Evolutionary conservation across 257 asterid species (phyloP).

Genomic region (Penstemon eatonii): DNA sequence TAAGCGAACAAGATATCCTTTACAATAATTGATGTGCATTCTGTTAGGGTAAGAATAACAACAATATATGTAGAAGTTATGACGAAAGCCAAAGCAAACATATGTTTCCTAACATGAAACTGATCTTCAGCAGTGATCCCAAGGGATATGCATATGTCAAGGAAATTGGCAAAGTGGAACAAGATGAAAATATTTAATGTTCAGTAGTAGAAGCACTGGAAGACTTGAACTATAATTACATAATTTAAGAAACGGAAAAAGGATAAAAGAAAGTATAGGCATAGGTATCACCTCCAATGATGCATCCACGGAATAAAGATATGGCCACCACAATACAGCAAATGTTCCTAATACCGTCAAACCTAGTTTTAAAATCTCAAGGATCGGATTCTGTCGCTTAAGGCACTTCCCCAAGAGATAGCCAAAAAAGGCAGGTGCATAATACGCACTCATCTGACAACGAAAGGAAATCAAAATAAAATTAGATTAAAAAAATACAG

Average conservation of each 20-base stretch:
- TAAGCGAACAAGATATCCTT: no score
- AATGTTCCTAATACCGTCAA: slow-evolving; percentile 83
- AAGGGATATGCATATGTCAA: slow-evolving; percentile 1
- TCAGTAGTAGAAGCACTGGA: slow-evolving; percentile 7
- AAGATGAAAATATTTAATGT: slow-evolving; percentile 1
- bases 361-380: slow-evolving; percentile 71
- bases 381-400: slow-evolving; percentile 57
- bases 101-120: neutral
- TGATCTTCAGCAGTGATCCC: neutral
- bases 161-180: slow-evolving; percentile 2
- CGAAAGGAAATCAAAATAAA: slow-evolving; percentile 7
- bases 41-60: no score
- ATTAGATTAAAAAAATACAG: neutral
- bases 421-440: slow-evolving; percentile 91
- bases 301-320: slow-evolving; percentile 71
- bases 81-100: neutral
- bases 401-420: slow-evolving; percentile 88
- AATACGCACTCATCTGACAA: slow-evolving; percentile 90
- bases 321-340: slow-evolving; percentile 87
- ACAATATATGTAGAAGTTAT: no score
- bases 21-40: no score
- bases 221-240: neutral
- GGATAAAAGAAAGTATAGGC: slow-evolving; percentile 7
- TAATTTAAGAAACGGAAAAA: slow-evolving; percentile 14
- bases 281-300: slow-evolving; percentile 57